Conservation (phyloP, 257 asterid genomes). For the Solanum etuberosum region DNA sequence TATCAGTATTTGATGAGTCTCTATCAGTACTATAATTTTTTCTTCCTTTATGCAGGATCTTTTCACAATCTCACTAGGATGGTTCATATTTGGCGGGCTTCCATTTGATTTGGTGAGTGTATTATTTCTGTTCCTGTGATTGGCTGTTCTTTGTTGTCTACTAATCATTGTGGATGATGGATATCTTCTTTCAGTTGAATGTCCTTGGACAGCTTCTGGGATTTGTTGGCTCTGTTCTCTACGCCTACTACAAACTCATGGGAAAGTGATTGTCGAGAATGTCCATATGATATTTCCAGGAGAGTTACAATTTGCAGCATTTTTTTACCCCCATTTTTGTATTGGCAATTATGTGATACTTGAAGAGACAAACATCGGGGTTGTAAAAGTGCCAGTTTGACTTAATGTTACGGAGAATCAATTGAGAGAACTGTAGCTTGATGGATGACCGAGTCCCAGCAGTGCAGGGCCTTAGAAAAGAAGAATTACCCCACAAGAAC, state of each 20-base stretch:
- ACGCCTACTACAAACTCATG: conserved; percentile 59
- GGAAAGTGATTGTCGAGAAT: conserved; percentile 37
- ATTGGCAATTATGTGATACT: background rate
- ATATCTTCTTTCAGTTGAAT: conserved; percentile 47
- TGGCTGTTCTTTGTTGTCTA: background rate
- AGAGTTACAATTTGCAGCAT: background rate
- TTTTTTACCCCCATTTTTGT: background rate
- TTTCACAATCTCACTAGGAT: conserved; percentile 77
- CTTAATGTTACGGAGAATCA: background rate
- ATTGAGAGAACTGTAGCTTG: background rate
- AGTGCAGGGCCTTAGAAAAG: background rate
- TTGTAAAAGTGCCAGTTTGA: background rate
- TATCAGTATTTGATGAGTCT: background rate
- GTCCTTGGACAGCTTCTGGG: conserved; percentile 71
- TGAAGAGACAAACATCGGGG: background rate
- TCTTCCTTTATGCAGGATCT: conserved; percentile 44
- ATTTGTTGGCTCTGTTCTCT: conserved; percentile 68
- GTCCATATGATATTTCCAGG: background rate
- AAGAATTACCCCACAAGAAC: background rate
- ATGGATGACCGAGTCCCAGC: background rate
- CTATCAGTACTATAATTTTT: background rate
- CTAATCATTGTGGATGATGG: background rate
- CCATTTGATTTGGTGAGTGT: conserved; percentile 75
- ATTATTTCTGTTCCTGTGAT: background rate
- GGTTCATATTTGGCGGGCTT: conserved; percentile 86